These are phyloP conservation scores for Tulasnella sp. DNA, from an alignment of 768 basidiomycete species.

Conservation along the genomic window DNA sequence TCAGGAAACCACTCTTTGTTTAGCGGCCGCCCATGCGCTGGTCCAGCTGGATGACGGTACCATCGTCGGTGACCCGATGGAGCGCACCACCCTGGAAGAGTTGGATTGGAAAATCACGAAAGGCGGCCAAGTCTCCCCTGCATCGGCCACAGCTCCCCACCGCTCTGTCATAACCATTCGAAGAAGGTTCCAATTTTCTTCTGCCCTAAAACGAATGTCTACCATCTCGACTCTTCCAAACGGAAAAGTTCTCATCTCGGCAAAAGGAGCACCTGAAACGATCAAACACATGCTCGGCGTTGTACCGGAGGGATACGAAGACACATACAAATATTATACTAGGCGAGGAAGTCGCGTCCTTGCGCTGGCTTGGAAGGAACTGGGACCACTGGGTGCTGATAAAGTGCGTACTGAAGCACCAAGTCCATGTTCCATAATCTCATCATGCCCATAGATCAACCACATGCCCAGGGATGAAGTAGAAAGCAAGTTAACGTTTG, in stretches of 20 bases:
- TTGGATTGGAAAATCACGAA: constrained; percentile 79
- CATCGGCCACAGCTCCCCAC: constrained; percentile 55
- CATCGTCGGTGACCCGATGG: constrained; percentile 98
- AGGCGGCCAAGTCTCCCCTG: constrained; percentile 73
- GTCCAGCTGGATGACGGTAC: constrained; percentile 93
- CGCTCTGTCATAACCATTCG: constrained; percentile 68
- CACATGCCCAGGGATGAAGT: constrained; percentile 80
- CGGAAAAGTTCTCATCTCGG: constrained; percentile 59
- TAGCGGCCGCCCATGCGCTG: constrained; percentile 93
- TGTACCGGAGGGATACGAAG: constrained; percentile 83
- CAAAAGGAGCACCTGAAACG: constrained; percentile 98
- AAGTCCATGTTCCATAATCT: neutral
- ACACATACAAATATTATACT: constrained; percentile 94
- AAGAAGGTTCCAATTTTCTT: constrained; percentile 97
- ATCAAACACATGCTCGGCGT: constrained; percentile 80
- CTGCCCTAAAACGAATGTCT: constrained; percentile 96
- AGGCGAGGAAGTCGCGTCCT: constrained; percentile 91
- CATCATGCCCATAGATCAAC: constrained; percentile 64
- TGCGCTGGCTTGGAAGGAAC: constrained; percentile 86
- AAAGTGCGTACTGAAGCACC: constrained; percentile 53
- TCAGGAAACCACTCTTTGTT: constrained; percentile 78
- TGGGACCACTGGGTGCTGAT: constrained; percentile 68
- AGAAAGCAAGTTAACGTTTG: constrained; percentile 78
- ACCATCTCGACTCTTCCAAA: constrained; percentile 74
- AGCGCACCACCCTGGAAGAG: constrained; percentile 91